Percentiles rank a stretch among this genome's conserved stretches.
Conservation (phyloP, 2,329 filamentous ascomycete genomes). For the Hypomyces perniciosus region DNA sequence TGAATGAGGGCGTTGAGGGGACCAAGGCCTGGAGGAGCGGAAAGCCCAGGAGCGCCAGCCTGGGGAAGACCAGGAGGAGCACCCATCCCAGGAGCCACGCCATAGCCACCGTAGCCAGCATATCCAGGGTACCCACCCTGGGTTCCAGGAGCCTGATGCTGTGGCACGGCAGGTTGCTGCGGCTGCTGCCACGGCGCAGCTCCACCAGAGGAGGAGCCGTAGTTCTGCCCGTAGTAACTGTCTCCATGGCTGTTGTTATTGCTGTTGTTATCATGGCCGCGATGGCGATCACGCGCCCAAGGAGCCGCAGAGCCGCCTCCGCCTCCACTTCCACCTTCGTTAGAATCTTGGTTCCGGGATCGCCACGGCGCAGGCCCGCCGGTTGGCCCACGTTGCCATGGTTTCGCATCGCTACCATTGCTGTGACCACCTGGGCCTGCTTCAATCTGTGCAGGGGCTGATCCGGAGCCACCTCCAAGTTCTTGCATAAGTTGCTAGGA, state of each 20-base stretch:
- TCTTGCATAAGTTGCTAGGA: slow-evolving; percentile 92
- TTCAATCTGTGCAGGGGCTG: slow-evolving; percentile 75
- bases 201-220: slow-evolving; percentile 19
- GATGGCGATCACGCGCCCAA: slow-evolving; percentile 57
- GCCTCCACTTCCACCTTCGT: slow-evolving; percentile 37
- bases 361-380: slow-evolving; percentile 81
- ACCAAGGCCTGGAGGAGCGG: slow-evolving; percentile 49
- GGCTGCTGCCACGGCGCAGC: slow-evolving; percentile 43
- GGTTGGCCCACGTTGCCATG: slow-evolving; percentile 83
- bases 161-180: slow-evolving; percentile 13
- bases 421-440: slow-evolving; percentile 60
- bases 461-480: slow-evolving; percentile 68
- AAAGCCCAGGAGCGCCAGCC: slow-evolving; percentile 43
- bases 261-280: slow-evolving; percentile 36
- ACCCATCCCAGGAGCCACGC: slow-evolving; percentile 39
- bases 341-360: slow-evolving; percentile 46
- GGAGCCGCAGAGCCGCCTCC: slow-evolving; percentile 47
- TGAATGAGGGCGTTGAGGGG: slow-evolving; percentile 62
- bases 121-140: slow-evolving; percentile 53
- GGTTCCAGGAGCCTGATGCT: slow-evolving; percentile 47
- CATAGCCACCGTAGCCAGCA: slow-evolving; percentile 42
- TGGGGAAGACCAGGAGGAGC: slow-evolving; percentile 36
- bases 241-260: slow-evolving; percentile 20
- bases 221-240: slow-evolving; percentile 24
- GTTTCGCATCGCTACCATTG: slow-evolving; percentile 55